phyloP scores from a whole-genome alignment of 768 basidiomycete genomes.

The Sarcodon aspratus region DNA sequence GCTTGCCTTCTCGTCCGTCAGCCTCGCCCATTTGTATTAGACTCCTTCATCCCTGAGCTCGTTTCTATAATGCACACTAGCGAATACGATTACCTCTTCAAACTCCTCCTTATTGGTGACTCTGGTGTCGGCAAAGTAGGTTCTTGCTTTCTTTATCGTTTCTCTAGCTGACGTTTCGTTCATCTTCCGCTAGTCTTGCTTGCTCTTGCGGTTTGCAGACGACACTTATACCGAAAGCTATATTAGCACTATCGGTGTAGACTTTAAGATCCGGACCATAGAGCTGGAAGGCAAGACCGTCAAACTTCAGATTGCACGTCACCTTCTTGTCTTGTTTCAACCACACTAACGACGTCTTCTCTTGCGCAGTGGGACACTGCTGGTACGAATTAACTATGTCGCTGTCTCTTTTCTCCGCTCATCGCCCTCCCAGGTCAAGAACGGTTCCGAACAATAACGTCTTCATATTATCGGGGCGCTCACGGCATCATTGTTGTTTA shows the following conservation, averaged over 20 bases:
- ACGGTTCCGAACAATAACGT: slow-evolving; percentile 96
- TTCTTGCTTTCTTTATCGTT: slow-evolving; percentile 6
- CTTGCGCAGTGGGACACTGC: slow-evolving; percentile 89
- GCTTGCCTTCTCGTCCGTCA: not conserved
- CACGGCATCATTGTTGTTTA: slow-evolving; percentile 99
- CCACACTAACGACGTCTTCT: not conserved
- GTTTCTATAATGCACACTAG: slow-evolving; percentile 64
- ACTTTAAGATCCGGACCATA: slow-evolving; percentile 98
- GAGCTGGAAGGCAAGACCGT: slow-evolving; percentile 98
- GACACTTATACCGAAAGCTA: slow-evolving; percentile 97
- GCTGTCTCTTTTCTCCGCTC: not conserved
- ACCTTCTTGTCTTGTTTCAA: not conserved
- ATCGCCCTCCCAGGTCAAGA: slow-evolving; percentile 62
- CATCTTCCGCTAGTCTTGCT: slow-evolving; percentile 57
- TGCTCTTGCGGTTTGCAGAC: slow-evolving; percentile 87
- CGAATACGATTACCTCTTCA: slow-evolving; percentile 95
- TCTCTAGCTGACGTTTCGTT: not conserved
- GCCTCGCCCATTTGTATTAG: slow-evolving; percentile 1
- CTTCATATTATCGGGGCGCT: slow-evolving; percentile 97
- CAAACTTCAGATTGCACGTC: slow-evolving; percentile 92
- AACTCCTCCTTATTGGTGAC: slow-evolving; percentile 90
- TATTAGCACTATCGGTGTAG: slow-evolving; percentile 96
- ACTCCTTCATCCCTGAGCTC: too few species aligned
- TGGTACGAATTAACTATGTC: slow-evolving; percentile 33
- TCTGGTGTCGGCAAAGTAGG: slow-evolving; percentile 89